These are phyloP conservation scores for Ammopiptanthus mongolicus DNA, from an alignment of 306 rosid species.

Conservation along the genomic window DNA sequence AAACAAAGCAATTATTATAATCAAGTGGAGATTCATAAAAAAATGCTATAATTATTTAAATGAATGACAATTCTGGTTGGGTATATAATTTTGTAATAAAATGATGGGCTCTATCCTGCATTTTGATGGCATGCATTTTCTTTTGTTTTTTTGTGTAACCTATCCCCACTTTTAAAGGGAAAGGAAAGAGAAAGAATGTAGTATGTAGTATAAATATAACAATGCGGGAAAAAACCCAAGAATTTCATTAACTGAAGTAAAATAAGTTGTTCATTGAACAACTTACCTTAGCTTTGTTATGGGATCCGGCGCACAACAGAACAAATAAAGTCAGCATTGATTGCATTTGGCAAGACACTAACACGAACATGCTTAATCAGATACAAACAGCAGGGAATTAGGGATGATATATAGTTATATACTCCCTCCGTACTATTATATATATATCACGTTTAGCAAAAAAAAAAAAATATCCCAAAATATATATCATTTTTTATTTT, in stretches of 20 bases:
- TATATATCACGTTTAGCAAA: too few relatives aligned
- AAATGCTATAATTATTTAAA: background rate
- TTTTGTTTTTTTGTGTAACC: background rate
- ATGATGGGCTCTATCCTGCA: background rate
- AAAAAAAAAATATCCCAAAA: too few relatives aligned
- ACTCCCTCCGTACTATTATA: too few relatives aligned
- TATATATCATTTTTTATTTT: too few relatives aligned
- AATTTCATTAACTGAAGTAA: background rate
- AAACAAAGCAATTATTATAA: slow-evolving; percentile 2
- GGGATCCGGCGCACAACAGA: too few relatives aligned
- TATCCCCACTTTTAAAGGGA: background rate
- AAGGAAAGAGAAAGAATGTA: background rate
- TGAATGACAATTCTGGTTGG: background rate
- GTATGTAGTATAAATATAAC: background rate
- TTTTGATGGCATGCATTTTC: background rate
- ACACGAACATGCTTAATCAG: too few relatives aligned
- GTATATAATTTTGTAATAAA: background rate
- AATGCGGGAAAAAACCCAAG: background rate
- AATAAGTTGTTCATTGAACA: background rate
- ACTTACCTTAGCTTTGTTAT: background rate
- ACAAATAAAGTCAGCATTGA: too few relatives aligned
- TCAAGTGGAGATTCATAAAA: background rate
- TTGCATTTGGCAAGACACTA: too few relatives aligned
- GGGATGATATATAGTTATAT: too few relatives aligned
- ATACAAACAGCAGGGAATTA: too few relatives aligned